phyloP scores from a whole-genome alignment of 805 yeast genomes.

The Ascoidea rubescens region DNA sequence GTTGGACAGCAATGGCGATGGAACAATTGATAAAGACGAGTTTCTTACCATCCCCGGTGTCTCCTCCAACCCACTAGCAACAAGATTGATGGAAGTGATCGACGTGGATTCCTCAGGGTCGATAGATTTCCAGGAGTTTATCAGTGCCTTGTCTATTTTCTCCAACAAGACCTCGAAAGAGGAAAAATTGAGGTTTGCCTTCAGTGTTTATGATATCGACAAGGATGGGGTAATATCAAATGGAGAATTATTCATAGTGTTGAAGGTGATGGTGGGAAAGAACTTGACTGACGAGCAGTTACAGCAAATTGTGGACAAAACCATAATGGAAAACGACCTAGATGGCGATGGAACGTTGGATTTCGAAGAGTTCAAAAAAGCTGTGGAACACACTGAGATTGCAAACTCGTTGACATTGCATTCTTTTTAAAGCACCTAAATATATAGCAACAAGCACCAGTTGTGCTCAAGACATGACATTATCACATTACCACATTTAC shows the following conservation, averaged over 20 bases:
- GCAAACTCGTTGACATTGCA: conserved; percentile 47
- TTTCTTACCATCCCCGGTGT: conserved; percentile 90
- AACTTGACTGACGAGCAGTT: conserved; percentile 76
- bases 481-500: background rate
- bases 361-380: conserved; percentile 74
- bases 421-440: conserved; percentile 18
- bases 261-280: conserved; percentile 95
- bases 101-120: conserved; percentile 89
- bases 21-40: conserved; percentile 83
- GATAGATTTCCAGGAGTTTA: conserved; percentile 91
- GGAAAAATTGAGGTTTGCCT: conserved; percentile 80
- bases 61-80: conserved; percentile 77
- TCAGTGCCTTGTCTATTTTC: conserved; percentile 74
- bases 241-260: conserved; percentile 84
- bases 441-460: too few relatives aligned
- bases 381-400: conserved; percentile 40
- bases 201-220: conserved; percentile 90
- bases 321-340: conserved; percentile 81
- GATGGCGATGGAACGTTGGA: conserved; percentile 81
- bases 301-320: conserved; percentile 94
- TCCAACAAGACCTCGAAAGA: conserved; percentile 69
- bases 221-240: conserved; percentile 90
- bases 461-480: background rate
- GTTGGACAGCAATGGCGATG: conserved; percentile 83
- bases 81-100: conserved; percentile 83